Percentiles rank a stretch among this genome's conserved stretches.
phyloP scores from a whole-genome alignment of 495 filamentous ascomycete genomes.

The Xylaria palmicola region DNA sequence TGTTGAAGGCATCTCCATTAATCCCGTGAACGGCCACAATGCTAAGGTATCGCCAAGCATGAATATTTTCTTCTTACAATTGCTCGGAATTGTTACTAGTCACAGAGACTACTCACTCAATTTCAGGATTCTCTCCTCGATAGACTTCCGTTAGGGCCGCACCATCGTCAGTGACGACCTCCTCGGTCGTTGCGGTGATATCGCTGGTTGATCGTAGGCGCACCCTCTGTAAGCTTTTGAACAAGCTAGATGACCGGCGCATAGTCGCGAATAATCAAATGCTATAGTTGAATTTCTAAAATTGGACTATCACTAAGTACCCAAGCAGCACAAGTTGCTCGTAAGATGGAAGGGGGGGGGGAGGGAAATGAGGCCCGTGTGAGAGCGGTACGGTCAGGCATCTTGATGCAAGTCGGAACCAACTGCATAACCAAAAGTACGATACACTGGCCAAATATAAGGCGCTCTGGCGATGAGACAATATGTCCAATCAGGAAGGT shows the following conservation, averaged over 20 bases:
- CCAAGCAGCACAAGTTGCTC: background rate
- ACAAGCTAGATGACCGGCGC: slow-evolving; percentile 9
- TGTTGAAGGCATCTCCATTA: slow-evolving; percentile 27
- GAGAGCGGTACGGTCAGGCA: background rate
- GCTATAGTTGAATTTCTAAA: background rate
- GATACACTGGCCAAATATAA: background rate
- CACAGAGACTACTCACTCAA: slow-evolving; percentile 6
- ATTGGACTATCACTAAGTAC: background rate
- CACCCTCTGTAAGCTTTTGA: background rate
- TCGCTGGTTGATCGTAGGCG: background rate
- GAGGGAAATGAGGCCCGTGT: background rate
- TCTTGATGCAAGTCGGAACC: background rate
- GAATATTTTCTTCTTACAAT: background rate
- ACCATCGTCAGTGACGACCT: background rate
- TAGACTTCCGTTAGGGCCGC: slow-evolving; percentile 2
- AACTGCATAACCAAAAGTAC: background rate
- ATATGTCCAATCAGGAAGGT: background rate
- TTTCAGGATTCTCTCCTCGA: slow-evolving; percentile 4
- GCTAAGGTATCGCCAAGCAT: slow-evolving; percentile 9
- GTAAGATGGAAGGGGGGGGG: background rate
- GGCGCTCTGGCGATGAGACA: background rate
- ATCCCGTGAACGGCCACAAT: slow-evolving; percentile 42
- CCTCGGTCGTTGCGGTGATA: background rate
- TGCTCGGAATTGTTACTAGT: background rate
- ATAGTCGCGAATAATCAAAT: background rate